Conservation (phyloP, 2,329 filamentous ascomycete genomes). For the Fonsecaea monophora region DNA sequence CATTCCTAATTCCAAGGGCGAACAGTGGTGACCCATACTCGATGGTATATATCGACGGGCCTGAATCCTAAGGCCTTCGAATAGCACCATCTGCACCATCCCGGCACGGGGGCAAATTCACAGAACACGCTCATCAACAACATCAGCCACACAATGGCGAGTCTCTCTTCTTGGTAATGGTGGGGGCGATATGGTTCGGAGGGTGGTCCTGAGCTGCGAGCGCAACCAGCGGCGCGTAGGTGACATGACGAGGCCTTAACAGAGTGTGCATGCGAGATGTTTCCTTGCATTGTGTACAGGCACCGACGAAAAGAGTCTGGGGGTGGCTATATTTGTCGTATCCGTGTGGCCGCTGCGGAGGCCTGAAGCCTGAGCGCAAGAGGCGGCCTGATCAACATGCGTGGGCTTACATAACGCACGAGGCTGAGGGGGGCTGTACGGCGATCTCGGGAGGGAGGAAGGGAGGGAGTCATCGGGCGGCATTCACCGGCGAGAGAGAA, state of each 20-base stretch:
- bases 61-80: background rate
- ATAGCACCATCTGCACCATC: slow-evolving; percentile 12
- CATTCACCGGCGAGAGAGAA: background rate
- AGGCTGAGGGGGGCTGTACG: slow-evolving; percentile 2
- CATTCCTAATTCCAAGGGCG: background rate
- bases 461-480: background rate
- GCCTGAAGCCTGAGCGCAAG: background rate
- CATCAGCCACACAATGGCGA: slow-evolving; percentile 18
- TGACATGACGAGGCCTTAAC: background rate
- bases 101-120: background rate
- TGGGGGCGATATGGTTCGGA: background rate
- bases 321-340: background rate
- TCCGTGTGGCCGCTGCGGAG: background rate
- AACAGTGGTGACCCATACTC: background rate
- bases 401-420: background rate
- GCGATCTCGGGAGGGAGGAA: background rate
- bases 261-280: background rate
- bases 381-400: background rate
- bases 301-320: slow-evolving; percentile 1
- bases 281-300: background rate
- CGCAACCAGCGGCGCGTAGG: background rate
- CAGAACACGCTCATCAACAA: background rate
- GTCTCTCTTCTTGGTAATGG: background rate
- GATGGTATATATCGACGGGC: slow-evolving; percentile 14
- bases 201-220: background rate